phyloP scores from a whole-genome alignment of 352 stramenopile genomes.

The Paralagenidium karlingii region DNA sequence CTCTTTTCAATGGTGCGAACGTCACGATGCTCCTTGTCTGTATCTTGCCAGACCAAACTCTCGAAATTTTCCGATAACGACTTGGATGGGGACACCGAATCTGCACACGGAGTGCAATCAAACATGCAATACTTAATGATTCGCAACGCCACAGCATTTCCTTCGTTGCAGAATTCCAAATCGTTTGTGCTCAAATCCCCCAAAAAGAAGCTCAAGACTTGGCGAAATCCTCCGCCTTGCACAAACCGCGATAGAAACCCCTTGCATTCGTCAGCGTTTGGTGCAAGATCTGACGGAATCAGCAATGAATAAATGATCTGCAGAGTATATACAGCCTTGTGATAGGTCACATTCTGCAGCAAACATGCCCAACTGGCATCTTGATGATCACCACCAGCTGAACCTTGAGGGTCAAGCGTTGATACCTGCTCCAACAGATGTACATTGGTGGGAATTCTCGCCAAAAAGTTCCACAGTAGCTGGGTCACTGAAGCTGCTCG shows the following conservation, averaged over 20 bases:
- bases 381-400: constrained; percentile 10
- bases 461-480: constrained; percentile 65
- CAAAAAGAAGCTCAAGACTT: constrained; percentile 78
- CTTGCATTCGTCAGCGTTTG: constrained; percentile 48
- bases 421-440: constrained; percentile 51
- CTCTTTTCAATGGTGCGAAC: too few relatives aligned
- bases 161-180: constrained; percentile 80
- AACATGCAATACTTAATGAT: constrained; percentile 81
- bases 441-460: constrained; percentile 68
- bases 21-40: not conserved
- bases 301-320: constrained; percentile 80
- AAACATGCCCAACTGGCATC: constrained; percentile 45
- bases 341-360: constrained; percentile 53
- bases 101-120: constrained; percentile 14
- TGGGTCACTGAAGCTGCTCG: constrained; percentile 49
- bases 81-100: not conserved
- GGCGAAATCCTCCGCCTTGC: constrained; percentile 58
- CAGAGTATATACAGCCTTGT: constrained; percentile 77
- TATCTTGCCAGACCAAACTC: not conserved
- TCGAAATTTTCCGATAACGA: not conserved
- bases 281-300: constrained; percentile 43
- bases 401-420: constrained; percentile 37
- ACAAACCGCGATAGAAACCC: constrained; percentile 65
- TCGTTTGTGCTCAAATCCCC: too few relatives aligned
- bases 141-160: constrained; percentile 60